Evolutionary conservation across 129 eudicot species (phyloP).

Genomic region (Sambucus nigra): DNA sequence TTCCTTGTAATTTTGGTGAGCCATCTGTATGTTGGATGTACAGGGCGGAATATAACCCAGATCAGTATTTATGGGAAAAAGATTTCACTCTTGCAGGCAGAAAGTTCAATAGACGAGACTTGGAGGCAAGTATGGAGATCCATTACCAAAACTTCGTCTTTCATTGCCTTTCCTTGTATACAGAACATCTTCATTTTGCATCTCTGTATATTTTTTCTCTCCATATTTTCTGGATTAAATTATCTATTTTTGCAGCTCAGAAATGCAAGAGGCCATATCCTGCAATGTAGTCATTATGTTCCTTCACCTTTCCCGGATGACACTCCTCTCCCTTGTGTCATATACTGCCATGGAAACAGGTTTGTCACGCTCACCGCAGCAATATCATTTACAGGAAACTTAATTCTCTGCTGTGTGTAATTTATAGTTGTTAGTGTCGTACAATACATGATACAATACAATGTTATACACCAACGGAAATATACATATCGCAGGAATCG

Average conservation of each 20-base stretch:
- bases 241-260: slow-evolving; percentile 52
- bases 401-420: background rate
- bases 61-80: slow-evolving; percentile 79
- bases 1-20: background rate
- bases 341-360: slow-evolving; percentile 99
- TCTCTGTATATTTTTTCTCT: background rate
- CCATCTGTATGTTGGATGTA: slow-evolving; percentile 7
- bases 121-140: slow-evolving; percentile 86
- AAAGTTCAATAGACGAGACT: slow-evolving; percentile 67
- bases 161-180: background rate
- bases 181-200: background rate
- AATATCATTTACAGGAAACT: background rate
- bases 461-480: too few relatives aligned
- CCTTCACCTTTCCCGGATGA: slow-evolving; percentile 60
- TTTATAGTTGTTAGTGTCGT: too few relatives aligned
- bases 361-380: slow-evolving; percentile 7
- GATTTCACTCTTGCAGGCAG: slow-evolving; percentile 80
- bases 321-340: slow-evolving; percentile 76
- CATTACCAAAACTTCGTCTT: slow-evolving; percentile 10
- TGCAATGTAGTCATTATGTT: slow-evolving; percentile 82
- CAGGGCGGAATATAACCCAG: slow-evolving; percentile 93
- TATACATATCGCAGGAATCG: too few relatives aligned
- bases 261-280: slow-evolving; percentile 69
- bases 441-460: too few relatives aligned
- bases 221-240: slow-evolving; percentile 4